phyloP scores from a whole-genome alignment of 2,329 filamentous ascomycete species.

The Beauveria sp. region DNA sequence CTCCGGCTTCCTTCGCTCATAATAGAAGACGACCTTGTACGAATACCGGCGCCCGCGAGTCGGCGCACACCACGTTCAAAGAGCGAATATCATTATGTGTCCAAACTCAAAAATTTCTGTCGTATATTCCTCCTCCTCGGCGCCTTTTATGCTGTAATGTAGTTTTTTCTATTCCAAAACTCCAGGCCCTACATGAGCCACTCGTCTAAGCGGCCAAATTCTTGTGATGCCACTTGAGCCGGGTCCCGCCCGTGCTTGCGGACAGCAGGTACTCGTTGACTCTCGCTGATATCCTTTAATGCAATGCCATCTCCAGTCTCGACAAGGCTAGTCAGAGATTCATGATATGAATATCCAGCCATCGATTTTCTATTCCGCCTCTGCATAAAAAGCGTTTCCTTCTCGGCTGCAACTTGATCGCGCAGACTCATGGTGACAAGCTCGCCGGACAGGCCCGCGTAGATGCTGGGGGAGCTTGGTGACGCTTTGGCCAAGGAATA shows the following conservation, averaged over 20 bases:
- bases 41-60: background rate
- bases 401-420: slow-evolving; percentile 1
- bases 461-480: slow-evolving; percentile 32
- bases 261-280: slow-evolving; percentile 4
- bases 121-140: background rate
- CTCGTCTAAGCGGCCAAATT: slow-evolving; percentile 3
- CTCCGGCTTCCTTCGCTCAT: no score
- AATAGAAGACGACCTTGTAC: no score
- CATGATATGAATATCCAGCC: slow-evolving; percentile 6
- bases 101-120: no score
- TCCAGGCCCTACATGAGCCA: background rate
- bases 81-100: no score
- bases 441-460: slow-evolving; percentile 33
- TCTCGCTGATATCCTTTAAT: background rate
- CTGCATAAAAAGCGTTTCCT: slow-evolving; percentile 1
- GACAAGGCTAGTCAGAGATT: slow-evolving; percentile 3
- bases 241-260: slow-evolving; percentile 6
- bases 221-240: background rate
- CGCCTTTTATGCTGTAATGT: background rate
- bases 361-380: background rate
- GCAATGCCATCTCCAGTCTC: slow-evolving; percentile 11
- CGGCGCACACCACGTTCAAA: no score
- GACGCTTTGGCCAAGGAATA: slow-evolving; percentile 35
- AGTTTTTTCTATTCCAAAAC: background rate
- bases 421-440: slow-evolving; percentile 28